Base-by-base conservation (phyloP, 108 stramenopile genomes). In the Nitzschia putrida region DNA sequence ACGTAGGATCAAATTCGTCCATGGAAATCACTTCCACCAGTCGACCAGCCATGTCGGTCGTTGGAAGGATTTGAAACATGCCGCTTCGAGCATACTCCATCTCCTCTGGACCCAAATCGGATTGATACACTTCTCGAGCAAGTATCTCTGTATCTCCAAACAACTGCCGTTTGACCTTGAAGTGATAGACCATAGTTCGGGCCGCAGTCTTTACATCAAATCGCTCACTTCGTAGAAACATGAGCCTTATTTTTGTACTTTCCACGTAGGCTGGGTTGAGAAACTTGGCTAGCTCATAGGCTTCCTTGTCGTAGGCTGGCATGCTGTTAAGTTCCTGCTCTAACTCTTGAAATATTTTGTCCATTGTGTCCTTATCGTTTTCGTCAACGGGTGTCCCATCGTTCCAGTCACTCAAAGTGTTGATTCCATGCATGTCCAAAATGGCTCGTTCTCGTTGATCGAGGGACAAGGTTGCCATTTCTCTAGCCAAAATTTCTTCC, bases 161-260 rank as follows among this genome's bases (percentile, higher is more conserved):
- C 20, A 80, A 53, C 54, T 77, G 55, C 20, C 66, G 51, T 18
- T 72, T 63, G 43, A 61, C 16, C 45, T 80, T 79, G 24, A 80
- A 77, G 37, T 75, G 59, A 7, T 61, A 12, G 3, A 66, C 57
- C 66, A 83, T 55, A 7, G 69, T 70, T 4, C 37, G 25, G 0
- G 82, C 82, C 2, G 82, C 82, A 26, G 64, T 51, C 2, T 20
- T 9, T 0, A 54, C 71, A 73, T 83, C 76, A 40, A 80, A 83
- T 23, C 37, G 24, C 34, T 76, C 74, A 25, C 57, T 54, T 18
- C 82, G 75, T 52, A 83, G 57, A 60, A 83, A 83, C 45, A 50
- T 45, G 16, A 83, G 66, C 22, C 77, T 76, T 44, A 83, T 74
- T 14, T 64, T 41, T 8, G 3, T 0, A 8, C 49, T 38, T 6